phyloP scores from a whole-genome alignment of 1,139 yeast genomes.

The Candida albicans region DNA sequence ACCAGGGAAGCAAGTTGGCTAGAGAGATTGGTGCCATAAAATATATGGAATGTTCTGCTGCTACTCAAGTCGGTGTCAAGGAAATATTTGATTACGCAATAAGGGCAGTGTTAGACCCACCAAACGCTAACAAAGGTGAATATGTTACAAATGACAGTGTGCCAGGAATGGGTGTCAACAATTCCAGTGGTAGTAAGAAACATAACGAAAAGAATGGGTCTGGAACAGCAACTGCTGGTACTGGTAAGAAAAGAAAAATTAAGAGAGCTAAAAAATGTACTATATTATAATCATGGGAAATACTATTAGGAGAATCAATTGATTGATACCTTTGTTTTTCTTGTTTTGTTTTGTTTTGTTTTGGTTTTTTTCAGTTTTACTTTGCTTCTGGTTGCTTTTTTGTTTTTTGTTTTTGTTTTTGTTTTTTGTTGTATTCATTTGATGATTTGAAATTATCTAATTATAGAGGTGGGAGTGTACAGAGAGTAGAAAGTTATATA shows the following conservation, averaged over 20 bases:
- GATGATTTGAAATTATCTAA: conserved; percentile 3
- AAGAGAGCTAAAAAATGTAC: conserved; percentile 50
- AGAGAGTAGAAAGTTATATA: too few species aligned
- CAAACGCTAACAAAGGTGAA: conserved; percentile 19
- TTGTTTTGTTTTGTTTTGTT: conserved; percentile 5
- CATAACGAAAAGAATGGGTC: conserved; percentile 1
- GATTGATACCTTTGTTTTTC: conserved; percentile 1
- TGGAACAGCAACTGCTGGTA: background rate
- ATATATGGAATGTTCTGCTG: conserved; percentile 91
- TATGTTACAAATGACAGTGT: conserved; percentile 8
- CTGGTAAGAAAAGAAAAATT: conserved; percentile 30
- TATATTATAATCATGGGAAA: conserved; percentile 35
- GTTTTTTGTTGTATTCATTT: background rate
- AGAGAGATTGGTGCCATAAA: conserved; percentile 71
- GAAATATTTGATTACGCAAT: conserved; percentile 83
- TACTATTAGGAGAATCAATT: background rate
- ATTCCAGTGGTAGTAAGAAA: background rate
- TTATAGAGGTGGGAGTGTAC: background rate
- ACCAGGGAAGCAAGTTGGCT: conserved; percentile 69
- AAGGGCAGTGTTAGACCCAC: conserved; percentile 65
- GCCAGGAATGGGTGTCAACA: conserved; percentile 5
- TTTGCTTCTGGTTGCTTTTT: background rate
- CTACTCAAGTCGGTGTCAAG: conserved; percentile 82
- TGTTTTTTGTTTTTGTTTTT: background rate
- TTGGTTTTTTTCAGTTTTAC: too few species aligned